Base-by-base conservation (phyloP, 805 yeast species). In the Metschnikowia colocasiae region DNA sequence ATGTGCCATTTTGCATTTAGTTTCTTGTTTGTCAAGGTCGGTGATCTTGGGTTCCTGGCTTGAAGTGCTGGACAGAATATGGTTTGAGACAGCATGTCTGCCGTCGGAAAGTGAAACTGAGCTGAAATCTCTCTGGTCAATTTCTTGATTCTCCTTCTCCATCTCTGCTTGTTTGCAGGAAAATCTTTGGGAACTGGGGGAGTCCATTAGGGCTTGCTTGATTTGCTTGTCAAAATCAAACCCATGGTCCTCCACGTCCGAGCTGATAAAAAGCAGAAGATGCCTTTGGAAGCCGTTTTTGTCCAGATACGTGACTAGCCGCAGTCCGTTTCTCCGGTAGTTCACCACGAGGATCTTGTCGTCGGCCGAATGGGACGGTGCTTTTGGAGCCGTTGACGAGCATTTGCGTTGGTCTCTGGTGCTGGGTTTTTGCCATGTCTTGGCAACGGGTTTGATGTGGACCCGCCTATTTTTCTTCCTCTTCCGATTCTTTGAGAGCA, bases 301-400 rank as follows among this genome's bases (percentile, higher is more conserved):
- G n/a, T 39, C 42, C 32, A 29, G 33, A 13, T 8, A 39, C 2
- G 34, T 19, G 18, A 39, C 34, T 13, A 39, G 26, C 19, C 42
- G 42, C 42, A 39, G 42, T 6, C 42, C 42, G n/a, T 39, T 39
- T 39, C 29, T 30, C 19, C 42, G 25, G 42, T 27, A 39, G 26
- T 39, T 39, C n/a, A 39, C 42, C 34, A 39, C 42, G 3, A 39
- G 26, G 3, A 39, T 39, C 19, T 27, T 27, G n/a, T 27, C 42
- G 18, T 39, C 42, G 9, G 29, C 42, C 4, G 34, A 39, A 13
- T n/a, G 18, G 15, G 9, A 16, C 10, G 16, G 19, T 15, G n/a
- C 40, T 36, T 39, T 39, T 19, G 34, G 18, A 5, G 9, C 6
- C 4, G 13, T 39, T 18, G 32, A 27, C 12, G 20, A 19, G 34